phyloP scores from a whole-genome alignment of 805 yeast species.

The Wickerhamiella shivajii region DNA sequence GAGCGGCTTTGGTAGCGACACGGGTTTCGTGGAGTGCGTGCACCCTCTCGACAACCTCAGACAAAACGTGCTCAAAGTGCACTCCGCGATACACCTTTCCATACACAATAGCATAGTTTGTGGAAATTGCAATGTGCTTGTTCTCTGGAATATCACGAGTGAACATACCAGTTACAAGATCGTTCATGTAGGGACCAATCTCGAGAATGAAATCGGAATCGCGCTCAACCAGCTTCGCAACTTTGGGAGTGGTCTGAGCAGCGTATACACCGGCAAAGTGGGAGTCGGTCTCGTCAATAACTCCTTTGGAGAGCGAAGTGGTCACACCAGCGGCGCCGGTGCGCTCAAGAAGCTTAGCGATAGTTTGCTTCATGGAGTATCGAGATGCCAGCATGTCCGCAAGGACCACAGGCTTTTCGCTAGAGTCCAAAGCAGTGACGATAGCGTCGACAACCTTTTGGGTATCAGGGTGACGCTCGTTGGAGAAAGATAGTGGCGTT shows the following conservation, averaged over 20 bases:
- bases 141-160: constrained; percentile 33
- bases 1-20: not conserved
- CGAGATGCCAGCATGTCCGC: constrained; percentile 62
- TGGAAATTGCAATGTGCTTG: constrained; percentile 36
- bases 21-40: not conserved
- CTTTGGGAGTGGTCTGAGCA: constrained; percentile 41
- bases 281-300: constrained; percentile 53
- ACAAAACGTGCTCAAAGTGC: constrained; percentile 38
- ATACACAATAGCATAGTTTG: constrained; percentile 38
- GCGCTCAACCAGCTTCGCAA: constrained; percentile 35
- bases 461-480: constrained; percentile 20
- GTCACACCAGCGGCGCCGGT: constrained; percentile 43
- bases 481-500: constrained; percentile 24
- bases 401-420: constrained; percentile 48
- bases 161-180: constrained; percentile 56
- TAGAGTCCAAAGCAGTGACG: constrained; percentile 34
- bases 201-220: constrained; percentile 53
- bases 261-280: constrained; percentile 59
- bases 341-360: constrained; percentile 34
- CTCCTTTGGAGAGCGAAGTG: constrained; percentile 56
- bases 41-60: constrained; percentile 28
- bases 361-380: constrained; percentile 23
- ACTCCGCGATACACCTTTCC: constrained; percentile 29
- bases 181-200: constrained; percentile 55
- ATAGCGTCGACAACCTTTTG: constrained; percentile 31